phyloP scores from a whole-genome alignment of 257 asterid genomes.

The Petunia secreta region DNA sequence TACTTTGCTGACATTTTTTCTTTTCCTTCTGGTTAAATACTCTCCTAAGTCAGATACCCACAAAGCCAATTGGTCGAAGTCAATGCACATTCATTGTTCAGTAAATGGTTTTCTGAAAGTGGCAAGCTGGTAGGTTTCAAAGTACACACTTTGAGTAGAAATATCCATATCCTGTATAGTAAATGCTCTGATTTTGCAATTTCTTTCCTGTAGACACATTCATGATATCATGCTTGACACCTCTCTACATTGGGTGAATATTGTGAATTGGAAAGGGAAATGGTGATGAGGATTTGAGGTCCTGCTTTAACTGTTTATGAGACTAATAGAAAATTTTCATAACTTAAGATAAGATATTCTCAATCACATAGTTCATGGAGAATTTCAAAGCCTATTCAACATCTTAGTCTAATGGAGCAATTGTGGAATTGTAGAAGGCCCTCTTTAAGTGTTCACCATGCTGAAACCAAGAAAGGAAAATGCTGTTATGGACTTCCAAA shows the following conservation, averaged over 20 bases:
- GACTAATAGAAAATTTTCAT: neutral
- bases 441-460: constrained; percentile 10
- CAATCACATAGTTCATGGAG: constrained; percentile 17
- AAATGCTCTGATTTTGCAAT: neutral
- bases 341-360: constrained; percentile 1
- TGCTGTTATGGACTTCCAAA: neutral
- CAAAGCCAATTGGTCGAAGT: constrained; percentile 93
- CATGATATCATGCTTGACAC: constrained; percentile 2
- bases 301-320: neutral
- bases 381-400: constrained; percentile 2
- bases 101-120: constrained; percentile 99
- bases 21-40: constrained; percentile 25
- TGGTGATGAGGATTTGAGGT: neutral
- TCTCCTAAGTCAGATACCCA: constrained; percentile 59
- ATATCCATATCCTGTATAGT: constrained; percentile 3
- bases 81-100: constrained; percentile 96
- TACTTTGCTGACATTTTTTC: neutral
- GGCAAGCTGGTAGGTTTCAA: constrained; percentile 83
- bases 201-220: neutral
- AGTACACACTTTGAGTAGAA: constrained; percentile 15
- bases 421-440: neutral
- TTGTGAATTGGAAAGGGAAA: constrained; percentile 12
- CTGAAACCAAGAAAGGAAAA: constrained; percentile 17
- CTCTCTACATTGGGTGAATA: neutral
- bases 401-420: neutral